Evolutionary conservation across 192 early-diverging fungal genomes (phyloP), one percentile per base, ranked within the genome.

Genomic region (Coemansia umbellata): DNA sequence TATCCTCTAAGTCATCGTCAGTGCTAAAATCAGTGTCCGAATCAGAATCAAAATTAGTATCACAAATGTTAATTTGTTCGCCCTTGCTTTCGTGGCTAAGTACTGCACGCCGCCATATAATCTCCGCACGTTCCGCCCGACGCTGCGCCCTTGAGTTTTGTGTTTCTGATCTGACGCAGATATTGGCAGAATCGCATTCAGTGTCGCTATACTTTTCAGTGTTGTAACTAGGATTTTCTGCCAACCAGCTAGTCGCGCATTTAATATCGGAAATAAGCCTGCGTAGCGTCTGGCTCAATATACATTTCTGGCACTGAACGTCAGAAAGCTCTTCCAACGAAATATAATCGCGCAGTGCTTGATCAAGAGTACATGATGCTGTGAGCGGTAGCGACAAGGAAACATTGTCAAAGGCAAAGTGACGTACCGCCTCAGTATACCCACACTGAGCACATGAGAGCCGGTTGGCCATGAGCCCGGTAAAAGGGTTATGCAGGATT

Each of bases 381-480:
- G 60, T 47, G 37, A 72, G 60, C 5, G 91, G 89, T 33, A 88
- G 63, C 19, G 79, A 72, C n/a, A 91, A 67, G 13, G 86, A 87
- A 0, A 90, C 53, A 47, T 87, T 91, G 63, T 91, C 88, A 72
- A 92, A 92, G 14, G 85, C 81, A 60, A 87, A 87, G 52, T 90
- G 89, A 0, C 87, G 84, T 11, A 90, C 76, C 0, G 85, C 85
- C 47, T 83, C 82, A 13, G 87, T 86, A 40, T 92, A 91, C 5
- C 87, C 85, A 50, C 92, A 95, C 32, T 83, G 76, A 33, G 79
- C 69, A 55, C 92, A 95, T 19, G 87, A 85, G 39, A 91, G 80
- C 17, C 84, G 78, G 51, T 75, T 85, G 5, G 88, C 91, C 30
- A 84, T 69, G 56, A 92, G 50, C 5, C 93, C 93, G 4, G 83